Base-by-base conservation (phyloP, 192 early-diverging fungal species). In the Coemansia pectinata region DNA sequence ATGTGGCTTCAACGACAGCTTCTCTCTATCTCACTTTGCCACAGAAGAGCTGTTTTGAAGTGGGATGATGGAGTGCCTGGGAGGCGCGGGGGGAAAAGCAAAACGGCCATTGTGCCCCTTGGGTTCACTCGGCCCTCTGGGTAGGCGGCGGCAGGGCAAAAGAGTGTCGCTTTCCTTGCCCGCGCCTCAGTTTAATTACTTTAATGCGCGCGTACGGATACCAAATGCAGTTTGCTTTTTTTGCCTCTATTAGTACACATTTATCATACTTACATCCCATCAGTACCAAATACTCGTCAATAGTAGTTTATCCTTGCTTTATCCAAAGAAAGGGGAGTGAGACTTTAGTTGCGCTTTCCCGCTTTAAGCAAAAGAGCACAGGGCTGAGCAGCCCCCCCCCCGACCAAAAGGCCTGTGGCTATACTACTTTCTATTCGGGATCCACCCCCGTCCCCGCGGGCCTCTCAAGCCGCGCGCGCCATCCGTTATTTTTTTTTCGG, bases 161-260 rank as follows among this genome's bases (percentile, higher is more conserved):
- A 42, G 41, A 48, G 47, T 48, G 19, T 21, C 47, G 45, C 5
- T 47, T 21, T 12, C 11, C 27, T 29, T 25, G 21, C 9, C 25
- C 52, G 55, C 55, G 55, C 27, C 55, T 33, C 55, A 17, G 55
- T 58, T 58, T 58, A 58, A 58, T 58, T 58, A 58, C 27, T 58
- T 58, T 55, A 29, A 55, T 55, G 52, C 27, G 52, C 52, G 52
- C 27, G 11, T 29, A 25, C 25, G 14, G 29, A 58, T 31, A 8
- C 55, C 55, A 31, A 34, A 58, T 58, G 55, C 55, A 58, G 55
- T 27, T 55, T 27, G 27, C 55, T 34, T 14, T 29, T 31, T 55
- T 55, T 27, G 3, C 23, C 31, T 4, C 55, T 58, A 8, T 25
- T 52, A 42, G 41, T 42, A 5, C 7, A n/a, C 47, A 48, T 48